Evolutionary conservation across 225 moss, liverwort and hornwort genomes (phyloP), one percentile per base, ranked within the genome.

Genomic region (Ulota crispa): DNA sequence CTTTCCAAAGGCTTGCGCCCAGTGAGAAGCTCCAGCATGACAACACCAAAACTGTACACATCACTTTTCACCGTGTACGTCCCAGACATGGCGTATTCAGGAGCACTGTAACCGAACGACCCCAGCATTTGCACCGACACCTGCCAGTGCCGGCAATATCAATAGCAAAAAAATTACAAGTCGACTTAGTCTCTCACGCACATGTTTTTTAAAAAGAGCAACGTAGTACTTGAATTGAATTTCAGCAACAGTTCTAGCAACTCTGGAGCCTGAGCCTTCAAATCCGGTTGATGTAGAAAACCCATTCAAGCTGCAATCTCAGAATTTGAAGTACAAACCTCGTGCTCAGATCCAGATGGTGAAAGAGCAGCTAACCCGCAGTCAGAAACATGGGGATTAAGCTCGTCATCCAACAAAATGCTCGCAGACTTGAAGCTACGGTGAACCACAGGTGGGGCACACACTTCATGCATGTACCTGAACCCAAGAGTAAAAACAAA

Each of bases 391-490:
- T 93, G 94, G 13, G 94, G 94, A 55, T 90, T 92, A 5, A 93
- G 83, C 69, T 94, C 94, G 10, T 94, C 94, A 19, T 93, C 91
- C 77, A 94, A 75, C 80, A 94, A 82, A 52, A 94, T 84, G 19
- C 93, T 94, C 0, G 87, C 89, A 62, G 94, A 93, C 42, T 93
- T 94, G 81, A 94, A 93, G 80, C 90, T 93, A 0, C 89, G 94
- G 76, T 94, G 94, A 31, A 94, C 93, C 19, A 93, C 83, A 1
- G 94, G 88, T 34, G 93, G 94, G 2, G 91, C 80, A 30, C 93
- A 94, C 1, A 93, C 93, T 91, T 94, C 94, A 69, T 94, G 94
- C 85, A 94, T 80, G 72, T 93, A 94, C 66, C 94, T 94, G 81
- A 15, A 45, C 23, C 23, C n/a, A 52, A 16, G 60, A 13, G 3